These are phyloP conservation scores for Penicillium alfredii DNA, from an alignment of 495 filamentous ascomycete species.

Conservation along the genomic window DNA sequence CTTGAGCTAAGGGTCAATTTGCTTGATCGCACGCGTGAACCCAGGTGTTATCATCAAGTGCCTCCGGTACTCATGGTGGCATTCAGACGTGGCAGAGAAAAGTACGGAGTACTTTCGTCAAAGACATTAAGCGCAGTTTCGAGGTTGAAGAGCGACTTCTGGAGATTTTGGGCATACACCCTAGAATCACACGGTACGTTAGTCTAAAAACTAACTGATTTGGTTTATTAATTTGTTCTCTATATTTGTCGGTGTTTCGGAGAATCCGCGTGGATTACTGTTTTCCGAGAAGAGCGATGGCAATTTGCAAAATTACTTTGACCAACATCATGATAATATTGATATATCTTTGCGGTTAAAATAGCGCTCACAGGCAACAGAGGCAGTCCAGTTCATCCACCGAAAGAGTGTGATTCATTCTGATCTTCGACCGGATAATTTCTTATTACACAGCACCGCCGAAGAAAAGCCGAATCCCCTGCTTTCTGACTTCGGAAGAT, in stretches of 20 bases:
- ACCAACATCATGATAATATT: conserved; percentile 8
- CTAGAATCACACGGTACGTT: conserved; percentile 10
- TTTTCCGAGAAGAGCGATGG: conserved; percentile 9
- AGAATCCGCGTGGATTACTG: conserved; percentile 8
- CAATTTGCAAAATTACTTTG: conserved; percentile 11
- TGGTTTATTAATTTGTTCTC: conserved; percentile 1
- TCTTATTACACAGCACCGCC: conserved; percentile 9
- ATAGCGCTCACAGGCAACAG: conserved; percentile 13
- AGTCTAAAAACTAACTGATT: neutral
- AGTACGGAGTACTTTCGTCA: conserved; percentile 2
- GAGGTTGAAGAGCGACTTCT: conserved; percentile 11
- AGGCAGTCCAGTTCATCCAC: conserved; percentile 12
- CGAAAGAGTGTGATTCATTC: conserved; percentile 13
- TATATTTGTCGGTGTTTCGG: conserved; percentile 11
- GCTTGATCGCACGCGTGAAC: conserved; percentile 9
- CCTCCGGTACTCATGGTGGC: conserved; percentile 10
- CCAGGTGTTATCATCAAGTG: conserved; percentile 8
- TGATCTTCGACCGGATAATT: conserved; percentile 10
- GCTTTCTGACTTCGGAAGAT: conserved; percentile 21
- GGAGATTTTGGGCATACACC: conserved; percentile 8
- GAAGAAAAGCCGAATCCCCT: conserved; percentile 6
- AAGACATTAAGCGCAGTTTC: conserved; percentile 11
- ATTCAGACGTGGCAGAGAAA: conserved; percentile 5
- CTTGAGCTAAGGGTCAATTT: conserved; percentile 4
- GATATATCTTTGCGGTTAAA: conserved; percentile 6